These are phyloP conservation scores for Termitomyces sp. DNA, from an alignment of 768 basidiomycete species.

Conservation along the genomic window DNA sequence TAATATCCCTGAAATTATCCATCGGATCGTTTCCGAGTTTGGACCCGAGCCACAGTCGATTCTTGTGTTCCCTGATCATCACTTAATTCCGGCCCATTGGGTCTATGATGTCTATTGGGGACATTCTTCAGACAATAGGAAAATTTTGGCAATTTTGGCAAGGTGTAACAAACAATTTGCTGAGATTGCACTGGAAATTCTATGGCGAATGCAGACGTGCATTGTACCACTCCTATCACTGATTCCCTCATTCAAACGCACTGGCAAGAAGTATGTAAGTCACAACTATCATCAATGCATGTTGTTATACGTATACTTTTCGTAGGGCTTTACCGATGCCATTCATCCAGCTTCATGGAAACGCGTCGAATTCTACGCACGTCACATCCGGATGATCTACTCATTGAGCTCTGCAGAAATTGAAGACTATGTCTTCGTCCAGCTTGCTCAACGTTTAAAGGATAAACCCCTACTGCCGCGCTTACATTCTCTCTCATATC, in stretches of 20 bases:
- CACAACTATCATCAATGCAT: too few relatives aligned
- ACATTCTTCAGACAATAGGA: background rate
- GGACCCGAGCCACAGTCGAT: background rate
- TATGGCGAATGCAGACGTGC: background rate
- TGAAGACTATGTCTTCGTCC: background rate
- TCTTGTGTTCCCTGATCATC: background rate
- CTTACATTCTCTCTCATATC: background rate
- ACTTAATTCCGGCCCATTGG: background rate
- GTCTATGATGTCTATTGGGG: background rate
- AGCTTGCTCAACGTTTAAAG: background rate
- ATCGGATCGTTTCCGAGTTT: background rate
- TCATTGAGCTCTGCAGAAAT: background rate
- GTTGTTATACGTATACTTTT: background rate
- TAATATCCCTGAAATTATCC: background rate
- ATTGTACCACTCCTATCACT: slow-evolving; percentile 3
- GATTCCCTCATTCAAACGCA: background rate
- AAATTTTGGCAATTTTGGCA: background rate
- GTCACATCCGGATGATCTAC: background rate
- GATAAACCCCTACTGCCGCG: background rate
- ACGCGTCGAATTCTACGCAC: background rate
- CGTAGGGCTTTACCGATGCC: background rate
- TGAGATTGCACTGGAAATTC: background rate
- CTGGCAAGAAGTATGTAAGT: background rate
- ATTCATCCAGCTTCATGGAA: background rate
- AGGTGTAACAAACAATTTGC: slow-evolving; percentile 3